A percentile compares a stretch with the other conserved stretches of the same genome.
phyloP scores from a whole-genome alignment of 2,329 filamentous ascomycete species.

The Chalara sp. region DNA sequence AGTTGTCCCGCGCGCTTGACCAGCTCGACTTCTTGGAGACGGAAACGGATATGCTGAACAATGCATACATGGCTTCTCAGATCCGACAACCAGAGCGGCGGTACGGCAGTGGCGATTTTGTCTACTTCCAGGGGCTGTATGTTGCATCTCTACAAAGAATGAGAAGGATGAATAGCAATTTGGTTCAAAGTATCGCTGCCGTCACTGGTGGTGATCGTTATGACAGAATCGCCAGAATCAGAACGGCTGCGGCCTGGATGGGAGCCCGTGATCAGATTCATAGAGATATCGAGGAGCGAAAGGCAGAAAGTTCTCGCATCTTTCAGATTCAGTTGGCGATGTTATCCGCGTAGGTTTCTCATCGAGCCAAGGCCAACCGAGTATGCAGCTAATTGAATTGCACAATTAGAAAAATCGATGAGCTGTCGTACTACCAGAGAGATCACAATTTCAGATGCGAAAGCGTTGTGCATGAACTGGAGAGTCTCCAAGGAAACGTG shows the following conservation, averaged over 20 bases:
- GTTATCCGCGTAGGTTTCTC: constrained; percentile 15
- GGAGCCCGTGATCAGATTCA: constrained; percentile 12
- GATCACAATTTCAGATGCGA: constrained; percentile 14
- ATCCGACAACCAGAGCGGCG: constrained; percentile 14
- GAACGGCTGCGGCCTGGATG: constrained; percentile 15
- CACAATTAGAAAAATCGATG: constrained; percentile 14
- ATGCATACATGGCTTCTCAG: constrained; percentile 12
- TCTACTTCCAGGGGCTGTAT: constrained; percentile 16
- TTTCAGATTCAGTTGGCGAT: constrained; percentile 18
- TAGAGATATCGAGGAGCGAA: constrained; percentile 14
- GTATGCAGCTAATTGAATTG: constrained; percentile 1
- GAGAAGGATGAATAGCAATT: constrained; percentile 11
- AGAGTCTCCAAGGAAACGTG: neutral
- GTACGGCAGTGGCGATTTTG: constrained; percentile 15
- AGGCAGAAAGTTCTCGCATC: constrained; percentile 13
- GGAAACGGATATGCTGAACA: constrained; percentile 17
- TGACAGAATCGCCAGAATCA: constrained; percentile 14
- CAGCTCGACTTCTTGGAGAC: constrained; percentile 16
- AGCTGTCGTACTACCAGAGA: constrained; percentile 18
- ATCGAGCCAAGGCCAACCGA: neutral
- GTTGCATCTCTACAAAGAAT: constrained; percentile 11
- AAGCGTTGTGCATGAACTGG: constrained; percentile 3
- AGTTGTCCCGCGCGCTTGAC: constrained; percentile 14
- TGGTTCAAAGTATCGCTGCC: constrained; percentile 6
- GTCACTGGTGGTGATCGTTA: constrained; percentile 13